Conservation (phyloP, 2,329 filamentous ascomycete species). For the Penicillium sp. region DNA sequence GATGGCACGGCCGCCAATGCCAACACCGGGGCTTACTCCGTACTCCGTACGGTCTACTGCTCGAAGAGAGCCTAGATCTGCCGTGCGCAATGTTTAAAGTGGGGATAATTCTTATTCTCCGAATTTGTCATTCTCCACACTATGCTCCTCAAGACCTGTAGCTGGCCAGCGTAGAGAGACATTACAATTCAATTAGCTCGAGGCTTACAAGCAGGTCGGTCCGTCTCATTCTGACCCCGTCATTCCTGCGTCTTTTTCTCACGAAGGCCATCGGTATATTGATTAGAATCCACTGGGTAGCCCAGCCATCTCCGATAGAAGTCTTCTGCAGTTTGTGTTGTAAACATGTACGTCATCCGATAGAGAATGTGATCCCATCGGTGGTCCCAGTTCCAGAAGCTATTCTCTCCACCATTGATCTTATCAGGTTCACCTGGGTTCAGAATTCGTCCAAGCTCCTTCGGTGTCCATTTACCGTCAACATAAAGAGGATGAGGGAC, state of each 20-base stretch:
- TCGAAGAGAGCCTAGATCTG: background rate
- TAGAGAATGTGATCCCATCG: background rate
- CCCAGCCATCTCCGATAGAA: background rate
- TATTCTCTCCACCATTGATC: background rate
- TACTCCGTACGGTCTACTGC: background rate
- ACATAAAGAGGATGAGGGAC: conserved; percentile 3
- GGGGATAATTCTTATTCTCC: background rate
- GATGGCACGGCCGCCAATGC: background rate
- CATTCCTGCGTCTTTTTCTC: background rate
- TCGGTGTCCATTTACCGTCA: background rate
- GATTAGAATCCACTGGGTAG: background rate
- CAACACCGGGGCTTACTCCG: background rate
- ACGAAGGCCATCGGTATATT: background rate
- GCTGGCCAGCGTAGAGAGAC: background rate
- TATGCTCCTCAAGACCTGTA: background rate
- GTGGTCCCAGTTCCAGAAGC: background rate
- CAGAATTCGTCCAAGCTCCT: background rate
- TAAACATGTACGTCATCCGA: background rate
- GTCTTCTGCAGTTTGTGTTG: background rate
- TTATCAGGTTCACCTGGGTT: background rate
- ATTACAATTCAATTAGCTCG: background rate
- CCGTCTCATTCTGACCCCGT: background rate
- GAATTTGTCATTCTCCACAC: background rate
- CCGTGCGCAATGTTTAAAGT: background rate
- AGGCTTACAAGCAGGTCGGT: background rate